Percentiles rank a stretch among this genome's conserved stretches.
phyloP scores from a whole-genome alignment of 202 grass and related monocot species.

The Tripidium arundinaceum region DNA sequence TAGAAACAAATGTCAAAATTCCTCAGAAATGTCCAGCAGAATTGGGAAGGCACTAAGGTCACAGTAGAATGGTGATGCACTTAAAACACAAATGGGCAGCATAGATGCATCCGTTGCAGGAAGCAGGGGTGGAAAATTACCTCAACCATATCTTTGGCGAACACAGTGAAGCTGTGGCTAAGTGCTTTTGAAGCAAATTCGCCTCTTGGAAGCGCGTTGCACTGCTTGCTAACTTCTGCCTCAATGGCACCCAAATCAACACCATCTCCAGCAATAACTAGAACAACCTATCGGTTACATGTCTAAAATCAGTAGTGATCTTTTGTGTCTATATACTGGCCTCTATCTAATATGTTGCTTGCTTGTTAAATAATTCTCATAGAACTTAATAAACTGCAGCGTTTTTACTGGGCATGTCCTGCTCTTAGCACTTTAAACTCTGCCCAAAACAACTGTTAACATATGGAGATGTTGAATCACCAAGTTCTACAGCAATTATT shows the following conservation, averaged over 20 bases:
- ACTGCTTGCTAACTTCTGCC: no score
- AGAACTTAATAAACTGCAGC: neutral
- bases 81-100: neutral
- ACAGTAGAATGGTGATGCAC: neutral
- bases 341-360: neutral
- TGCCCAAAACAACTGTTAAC: neutral
- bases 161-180: no score
- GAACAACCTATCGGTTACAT: no score
- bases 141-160: no score
- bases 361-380: constrained; percentile 11
- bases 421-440: constrained; percentile 1
- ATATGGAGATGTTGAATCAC: neutral
- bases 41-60: neutral
- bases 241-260: no score
- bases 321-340: no score
- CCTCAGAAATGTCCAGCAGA: no score
- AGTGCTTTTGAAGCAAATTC: no score
- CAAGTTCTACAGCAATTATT: neutral
- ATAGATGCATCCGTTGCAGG: neutral
- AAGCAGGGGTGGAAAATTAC: no score
- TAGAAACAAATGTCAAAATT: neutral
- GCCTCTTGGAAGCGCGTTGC: no score
- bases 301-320: no score
- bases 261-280: no score
- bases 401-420: neutral